Evolutionary conservation across 768 basidiomycete species (phyloP), one percentile per base, ranked within the genome.

Genomic region (Hygrocybe punicea): DNA sequence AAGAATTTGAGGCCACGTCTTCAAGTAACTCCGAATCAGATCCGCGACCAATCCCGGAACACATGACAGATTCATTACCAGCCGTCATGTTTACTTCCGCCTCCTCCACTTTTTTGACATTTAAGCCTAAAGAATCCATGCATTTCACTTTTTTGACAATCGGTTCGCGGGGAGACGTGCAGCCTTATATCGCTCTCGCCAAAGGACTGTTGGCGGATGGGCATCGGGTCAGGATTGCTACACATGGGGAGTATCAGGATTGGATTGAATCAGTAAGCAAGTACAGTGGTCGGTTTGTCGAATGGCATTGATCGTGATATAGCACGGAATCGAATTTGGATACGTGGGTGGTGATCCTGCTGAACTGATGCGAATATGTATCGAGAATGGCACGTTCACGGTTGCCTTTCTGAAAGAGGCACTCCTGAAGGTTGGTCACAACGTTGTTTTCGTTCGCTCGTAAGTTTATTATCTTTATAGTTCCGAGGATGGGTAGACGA

Each of bases 401-500:
- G 88, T 98, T 36, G 85, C 93, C 0, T 98, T 98, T 73, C 74
- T 98, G 69, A 94, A 88, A 70, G 97, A 99, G 68, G 88, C 86
- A 10, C 69, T 98, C 36, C 77, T 83, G 59, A 97, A 93, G 83
- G 93, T 91, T 57, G 39, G 67, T 49, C 56, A n/a, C 24, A 33
- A 33, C 10, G 8, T 24, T 29, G 51, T 40, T 58, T 53, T 45
- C 51, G 23, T 56, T 11, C 11, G 1, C 10, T 24, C 39, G 14
- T 8, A 16, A 34, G 5, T 25, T 19, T 36, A 19, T 14, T 49
- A 37, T 60, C 64, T 24, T 53, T 44, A 25, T 68, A 96, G 90
- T 98, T 98, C 76, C 89, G 97, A 52, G 94, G 93, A 9, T 98
- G 96, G 96, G 76, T 98, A 37, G 97, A 99, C 67, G 97, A 99